Percentiles rank a stretch among this genome's conserved stretches.
phyloP scores from a whole-genome alignment of 345 rosid species.

The Litchi chinensis region DNA sequence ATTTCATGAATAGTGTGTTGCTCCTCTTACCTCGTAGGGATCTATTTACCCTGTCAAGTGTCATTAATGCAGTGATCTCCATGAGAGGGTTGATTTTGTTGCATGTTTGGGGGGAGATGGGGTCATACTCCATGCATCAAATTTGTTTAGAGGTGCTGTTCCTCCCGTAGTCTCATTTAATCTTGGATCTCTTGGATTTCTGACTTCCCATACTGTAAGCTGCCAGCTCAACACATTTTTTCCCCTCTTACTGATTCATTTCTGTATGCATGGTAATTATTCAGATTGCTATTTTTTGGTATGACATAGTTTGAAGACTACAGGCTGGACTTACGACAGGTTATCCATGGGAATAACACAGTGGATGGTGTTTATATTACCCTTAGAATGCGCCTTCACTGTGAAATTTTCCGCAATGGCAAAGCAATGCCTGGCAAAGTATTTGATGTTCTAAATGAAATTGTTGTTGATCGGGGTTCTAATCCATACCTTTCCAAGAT shows the following conservation, averaged over 20 bases:
- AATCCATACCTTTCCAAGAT: conserved; percentile 98
- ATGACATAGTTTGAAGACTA: conserved; percentile 69
- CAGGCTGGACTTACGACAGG: conserved; percentile 82
- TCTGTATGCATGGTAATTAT: conserved; percentile 5
- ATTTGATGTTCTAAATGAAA: conserved; percentile 90
- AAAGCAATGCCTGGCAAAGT: conserved; percentile 92
- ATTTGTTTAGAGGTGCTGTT: conserved; percentile 86
- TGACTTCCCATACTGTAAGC: conserved; percentile 87
- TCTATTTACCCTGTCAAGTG: conserved; percentile 14
- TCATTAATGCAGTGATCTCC: conserved; percentile 73
- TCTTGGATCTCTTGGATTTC: conserved; percentile 98
- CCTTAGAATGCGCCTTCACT: conserved; percentile 90
- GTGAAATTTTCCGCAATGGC: conserved; percentile 89
- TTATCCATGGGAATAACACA: conserved; percentile 82
- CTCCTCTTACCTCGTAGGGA: conserved; percentile 13
- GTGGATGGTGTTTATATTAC: conserved; percentile 94
- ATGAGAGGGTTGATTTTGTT: conserved; percentile 96
- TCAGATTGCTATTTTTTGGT: conserved; percentile 19
- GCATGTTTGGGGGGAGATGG: conserved; percentile 99
- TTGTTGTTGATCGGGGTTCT: conserved; percentile 96
- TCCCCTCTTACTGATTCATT: conserved; percentile 15
- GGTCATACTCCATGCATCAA: conserved; percentile 93
- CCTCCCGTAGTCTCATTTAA: conserved; percentile 97
- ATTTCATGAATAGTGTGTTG: conserved; percentile 8
- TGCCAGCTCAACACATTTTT: conserved; percentile 15